Evolutionary conservation across 352 stramenopile genomes (phyloP).

Genomic region (Globisporangium nodosum): DNA sequence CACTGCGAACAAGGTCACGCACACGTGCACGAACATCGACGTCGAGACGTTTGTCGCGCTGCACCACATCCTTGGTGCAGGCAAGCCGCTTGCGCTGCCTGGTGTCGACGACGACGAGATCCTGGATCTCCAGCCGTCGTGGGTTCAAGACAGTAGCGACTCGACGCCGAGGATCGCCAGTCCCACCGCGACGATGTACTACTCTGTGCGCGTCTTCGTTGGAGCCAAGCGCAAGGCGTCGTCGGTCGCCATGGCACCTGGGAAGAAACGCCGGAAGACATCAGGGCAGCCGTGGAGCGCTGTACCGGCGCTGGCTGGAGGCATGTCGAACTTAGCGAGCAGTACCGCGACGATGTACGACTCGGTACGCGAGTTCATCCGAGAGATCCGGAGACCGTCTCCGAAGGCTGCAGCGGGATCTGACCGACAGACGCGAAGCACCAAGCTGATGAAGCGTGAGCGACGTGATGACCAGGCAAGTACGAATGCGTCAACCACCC

Average conservation of each 20-base stretch:
- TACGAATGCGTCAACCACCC: background rate
- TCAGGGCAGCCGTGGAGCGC: background rate
- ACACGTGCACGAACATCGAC: constrained; percentile 8
- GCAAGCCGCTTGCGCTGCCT: background rate
- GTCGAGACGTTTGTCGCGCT: constrained; percentile 7
- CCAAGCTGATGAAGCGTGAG: background rate
- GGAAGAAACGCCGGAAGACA: background rate
- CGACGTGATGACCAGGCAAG: background rate
- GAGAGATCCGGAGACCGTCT: constrained; percentile 1
- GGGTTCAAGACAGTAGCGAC: background rate
- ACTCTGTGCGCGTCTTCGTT: constrained; percentile 1
- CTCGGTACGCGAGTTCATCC: constrained; percentile 3
- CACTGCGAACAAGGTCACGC: constrained; percentile 4
- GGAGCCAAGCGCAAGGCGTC: background rate
- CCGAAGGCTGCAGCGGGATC: background rate
- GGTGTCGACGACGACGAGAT: background rate
- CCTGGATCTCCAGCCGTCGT: background rate
- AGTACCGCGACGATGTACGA: constrained; percentile 3
- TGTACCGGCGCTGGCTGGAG: background rate
- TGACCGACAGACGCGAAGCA: background rate
- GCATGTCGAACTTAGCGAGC: background rate
- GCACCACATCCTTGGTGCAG: constrained; percentile 2
- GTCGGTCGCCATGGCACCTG: background rate
- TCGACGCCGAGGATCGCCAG: background rate
- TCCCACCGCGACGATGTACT: constrained; percentile 1